A percentile compares a stretch with the other conserved stretches of the same genome.
These are phyloP conservation scores for Vickermania spadyakhi DNA, from an alignment of 208 protist species.

Conservation along the genomic window DNA sequence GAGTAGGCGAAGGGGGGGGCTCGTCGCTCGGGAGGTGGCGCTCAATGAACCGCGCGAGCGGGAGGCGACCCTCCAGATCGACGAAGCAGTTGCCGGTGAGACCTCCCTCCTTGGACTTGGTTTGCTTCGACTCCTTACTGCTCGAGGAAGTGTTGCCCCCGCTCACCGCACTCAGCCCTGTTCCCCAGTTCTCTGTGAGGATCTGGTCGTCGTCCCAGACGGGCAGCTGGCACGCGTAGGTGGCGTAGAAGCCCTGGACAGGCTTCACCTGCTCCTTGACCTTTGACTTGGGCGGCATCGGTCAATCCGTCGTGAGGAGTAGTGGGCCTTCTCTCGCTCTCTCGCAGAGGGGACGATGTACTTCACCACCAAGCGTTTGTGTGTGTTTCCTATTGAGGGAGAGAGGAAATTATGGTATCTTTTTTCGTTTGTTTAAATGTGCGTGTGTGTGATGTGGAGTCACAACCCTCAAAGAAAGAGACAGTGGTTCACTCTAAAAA, in stretches of 20 bases:
- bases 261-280: conserved; percentile 6
- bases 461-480: too few relatives aligned
- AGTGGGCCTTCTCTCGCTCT: too few relatives aligned
- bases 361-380: too few relatives aligned
- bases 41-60: background rate
- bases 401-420: too few relatives aligned
- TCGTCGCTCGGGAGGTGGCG: background rate
- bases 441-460: too few relatives aligned
- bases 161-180: conserved; percentile 13
- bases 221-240: conserved; percentile 20
- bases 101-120: background rate
- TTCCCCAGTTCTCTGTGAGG: conserved; percentile 71
- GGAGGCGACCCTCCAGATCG: conserved; percentile 13
- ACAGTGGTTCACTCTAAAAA: too few relatives aligned
- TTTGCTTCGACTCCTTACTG: background rate
- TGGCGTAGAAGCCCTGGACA: conserved; percentile 8
- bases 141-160: background rate
- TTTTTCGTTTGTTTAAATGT: too few relatives aligned
- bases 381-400: too few relatives aligned
- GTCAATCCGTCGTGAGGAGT: background rate
- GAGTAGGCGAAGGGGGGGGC: background rate
- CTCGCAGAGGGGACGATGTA: too few relatives aligned
- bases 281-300: conserved; percentile 3
- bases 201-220: conserved; percentile 73
- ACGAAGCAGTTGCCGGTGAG: background rate